Evolutionary conservation across 176 grass and related monocot species (phyloP).

Genomic region (Phragmites australis): DNA sequence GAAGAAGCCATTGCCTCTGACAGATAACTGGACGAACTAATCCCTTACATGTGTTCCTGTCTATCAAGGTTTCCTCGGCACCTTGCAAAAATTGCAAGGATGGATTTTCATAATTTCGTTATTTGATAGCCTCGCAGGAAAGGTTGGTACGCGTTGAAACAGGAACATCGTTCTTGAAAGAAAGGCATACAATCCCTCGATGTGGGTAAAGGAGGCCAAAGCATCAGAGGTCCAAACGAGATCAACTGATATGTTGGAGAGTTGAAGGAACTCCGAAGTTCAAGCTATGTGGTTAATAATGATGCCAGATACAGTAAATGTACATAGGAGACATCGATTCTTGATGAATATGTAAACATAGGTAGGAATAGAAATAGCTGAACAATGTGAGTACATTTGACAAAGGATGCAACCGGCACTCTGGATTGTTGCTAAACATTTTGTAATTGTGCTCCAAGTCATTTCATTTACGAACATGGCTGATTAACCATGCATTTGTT

Average conservation of each 20-base stretch:
- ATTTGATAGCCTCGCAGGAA: background rate
- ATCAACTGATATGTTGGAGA: background rate
- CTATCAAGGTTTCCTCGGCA: background rate
- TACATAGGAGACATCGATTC: constrained; percentile 1
- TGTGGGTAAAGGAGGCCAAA: background rate
- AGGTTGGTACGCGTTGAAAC: background rate
- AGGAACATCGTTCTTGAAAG: background rate
- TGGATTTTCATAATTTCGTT: background rate
- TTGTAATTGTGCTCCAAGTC: too few relatives aligned
- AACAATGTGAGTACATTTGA: background rate
- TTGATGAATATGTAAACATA: background rate
- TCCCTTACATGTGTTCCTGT: background rate
- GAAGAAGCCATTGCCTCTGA: constrained; percentile 75
- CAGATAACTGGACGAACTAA: constrained; percentile 15
- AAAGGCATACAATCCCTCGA: background rate
- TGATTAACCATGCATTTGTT: background rate
- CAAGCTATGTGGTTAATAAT: background rate
- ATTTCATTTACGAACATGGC: background rate
- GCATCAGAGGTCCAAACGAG: background rate
- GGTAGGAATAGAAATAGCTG: background rate
- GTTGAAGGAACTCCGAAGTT: background rate
- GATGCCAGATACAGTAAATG: background rate
- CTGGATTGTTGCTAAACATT: background rate
- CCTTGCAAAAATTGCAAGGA: background rate
- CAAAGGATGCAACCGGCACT: background rate